Evolutionary conservation across 2,329 filamentous ascomycete genomes (phyloP), one percentile per base, ranked within the genome.

Genomic region (Ophiobolus disseminans): DNA sequence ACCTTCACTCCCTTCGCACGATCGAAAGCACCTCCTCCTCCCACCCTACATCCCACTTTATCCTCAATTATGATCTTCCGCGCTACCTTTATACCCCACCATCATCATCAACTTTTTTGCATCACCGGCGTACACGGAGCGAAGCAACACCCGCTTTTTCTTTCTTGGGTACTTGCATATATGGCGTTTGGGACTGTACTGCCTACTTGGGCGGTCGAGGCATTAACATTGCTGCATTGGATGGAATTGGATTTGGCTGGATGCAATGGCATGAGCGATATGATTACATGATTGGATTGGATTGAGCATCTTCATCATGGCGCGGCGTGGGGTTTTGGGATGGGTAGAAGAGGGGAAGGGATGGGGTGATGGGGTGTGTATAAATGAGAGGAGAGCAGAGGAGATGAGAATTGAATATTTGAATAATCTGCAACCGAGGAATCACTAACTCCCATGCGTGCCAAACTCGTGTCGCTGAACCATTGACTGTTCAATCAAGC

Each of bases 261-360:
- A 37, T 26, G 23, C 17, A 34, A 13, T 34, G 25, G 41, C 3
- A 37, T 20, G 41, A 37, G 41, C 25, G 30, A 38, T 44, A 44
- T 38, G 41, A 44, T 37, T 38, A 37, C 14, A 37, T 31, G 34
- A 44, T 16, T 13, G 3, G 35, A 7, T 38, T 38, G 35, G 35
- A 38, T 21, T 11, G 10, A 31, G 28, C 10, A 38, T 38, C 35
- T n/a, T 38, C 35, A 38, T 14, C 13, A 38, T 38, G 35, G 13
- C 20, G 21, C 20, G 13, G 35, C 23, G 16, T n/a, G n/a, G n/a
- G n/a, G n/a, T n/a, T n/a, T n/a, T n/a, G n/a, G n/a, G n/a, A n/a
- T n/a, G n/a, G n/a, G n/a, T n/a, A n/a, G n/a, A n/a, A n/a, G n/a
- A n/a, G 36, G 10, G 22, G 10, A 23, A 13, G n/a, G 13, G 20